Evolutionary conservation across 768 basidiomycete species (phyloP), one percentile per base, ranked within the genome.

Genomic region (Exsudoporus frostii): DNA sequence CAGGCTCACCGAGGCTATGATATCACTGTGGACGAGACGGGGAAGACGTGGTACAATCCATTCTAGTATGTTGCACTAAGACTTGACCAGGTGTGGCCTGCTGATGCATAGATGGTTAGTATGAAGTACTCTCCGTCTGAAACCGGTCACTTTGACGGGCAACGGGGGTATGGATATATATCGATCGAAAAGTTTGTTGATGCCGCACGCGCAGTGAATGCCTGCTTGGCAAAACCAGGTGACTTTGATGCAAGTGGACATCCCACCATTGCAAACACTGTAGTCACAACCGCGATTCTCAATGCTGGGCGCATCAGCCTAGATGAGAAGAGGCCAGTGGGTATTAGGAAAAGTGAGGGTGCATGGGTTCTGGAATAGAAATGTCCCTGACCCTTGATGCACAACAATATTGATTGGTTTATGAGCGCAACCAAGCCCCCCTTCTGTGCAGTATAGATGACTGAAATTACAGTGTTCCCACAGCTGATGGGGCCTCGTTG

Each of bases 101-200:
- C 53, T 54, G 48, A 54, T 60, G 36, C 33, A 5, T 50, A 33
- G 27, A 50, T 36, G 40, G 15, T 10, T 67, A 90, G 90, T 74
- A 95, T 96, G 88, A 96, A 95, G 65, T 96, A 96, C 72, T 88
- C 91, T 36, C 90, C 92, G 5, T 92, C 90, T 48, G 90, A 90
- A 73, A 88, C 82, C 51, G 94, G 92, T 7, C 88, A 92, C 72
- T 96, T 97, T 66, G 94, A 96, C 64, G 94, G 94, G 27, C 94
- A 95, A 73, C 82, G 87, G 51, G 93, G 93, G 15, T 97, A 97
- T 69, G 94, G 90, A 55, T 85, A 96, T 68, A 76, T 95, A 62
- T 93, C 90, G 17, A 90, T 95, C 61, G 92, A 92, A 71, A 94
- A 90, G 71, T 95, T 95, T 72, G 76, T 96, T 67, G 92, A 91